Evolutionary conservation across 83 land plant genomes (phyloP), one percentile per base, ranked within the genome.

Genomic region (Picea engelmannii): DNA sequence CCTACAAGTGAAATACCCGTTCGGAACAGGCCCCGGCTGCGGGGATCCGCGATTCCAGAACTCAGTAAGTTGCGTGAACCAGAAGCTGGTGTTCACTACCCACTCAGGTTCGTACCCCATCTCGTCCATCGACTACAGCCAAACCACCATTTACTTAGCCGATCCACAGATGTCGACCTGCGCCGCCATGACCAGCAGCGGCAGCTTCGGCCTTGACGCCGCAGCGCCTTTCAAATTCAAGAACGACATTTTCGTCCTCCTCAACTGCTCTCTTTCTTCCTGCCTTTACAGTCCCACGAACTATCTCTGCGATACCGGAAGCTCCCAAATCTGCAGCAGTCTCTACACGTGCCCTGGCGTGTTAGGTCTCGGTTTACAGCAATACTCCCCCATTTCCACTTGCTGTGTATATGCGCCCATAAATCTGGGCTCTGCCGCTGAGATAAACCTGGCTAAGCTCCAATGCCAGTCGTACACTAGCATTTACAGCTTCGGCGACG

Each of bases 81-180:
- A 35, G 3, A 35, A 35, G 2, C 89, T 86, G 3, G 25, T 74
- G 9, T 62, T 89, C 44, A 67, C 77, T 3, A 82, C 89, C 11
- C 81, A 71, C 71, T 61, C 87, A 5, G 89, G 89, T 63, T 31
- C 78, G 3, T 87, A 86, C 77, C 73, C 83, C 2, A 62, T 87
- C 55, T 12, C 73, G 0, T 80, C 83, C 16, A 84, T 87, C 16
- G 81, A 80, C 58, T 86, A 86, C 69, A 5, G 75, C 27, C 70
- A 62, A 61, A 62, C 38, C 55, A 80, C 62, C 1, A 23, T 89
- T 16, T 38, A 66, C 20, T 52, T 89, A 20, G 15, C 25, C 7
- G 83, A 82, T 79, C 89, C 91, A 6, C 31, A 65, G 71, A 86
- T 89, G 89, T 86, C 91, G 38, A 82, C 83, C 25, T 86, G 91